Evolutionary conservation across 2,329 filamentous ascomycete species (phyloP).

Genomic region (Paecilomyces sp.): DNA sequence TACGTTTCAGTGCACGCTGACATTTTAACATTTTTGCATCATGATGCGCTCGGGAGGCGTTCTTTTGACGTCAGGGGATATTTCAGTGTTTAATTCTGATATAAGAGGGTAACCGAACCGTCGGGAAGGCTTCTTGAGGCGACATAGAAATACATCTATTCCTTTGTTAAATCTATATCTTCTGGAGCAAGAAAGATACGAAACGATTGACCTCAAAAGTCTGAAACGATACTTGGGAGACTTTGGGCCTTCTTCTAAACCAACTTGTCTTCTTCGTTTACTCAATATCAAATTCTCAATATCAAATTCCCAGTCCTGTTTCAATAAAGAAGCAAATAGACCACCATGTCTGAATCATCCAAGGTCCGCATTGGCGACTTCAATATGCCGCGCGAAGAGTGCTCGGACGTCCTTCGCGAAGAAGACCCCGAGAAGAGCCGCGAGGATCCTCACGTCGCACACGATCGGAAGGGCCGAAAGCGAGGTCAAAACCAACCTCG

Average conservation of each 20-base stretch:
- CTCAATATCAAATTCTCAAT: neutral
- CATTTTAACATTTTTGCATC: neutral
- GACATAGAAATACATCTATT: neutral
- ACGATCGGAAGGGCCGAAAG: neutral
- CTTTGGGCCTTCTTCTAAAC: neutral
- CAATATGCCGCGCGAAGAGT: neutral
- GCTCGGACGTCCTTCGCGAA: neutral
- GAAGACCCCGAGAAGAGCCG: neutral
- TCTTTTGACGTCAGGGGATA: neutral
- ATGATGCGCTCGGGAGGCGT: neutral
- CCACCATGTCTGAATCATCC: neutral
- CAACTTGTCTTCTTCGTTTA: neutral
- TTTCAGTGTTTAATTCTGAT: neutral
- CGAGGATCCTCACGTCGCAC: neutral
- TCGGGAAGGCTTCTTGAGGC: neutral
- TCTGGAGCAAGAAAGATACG: neutral
- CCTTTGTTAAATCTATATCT: neutral
- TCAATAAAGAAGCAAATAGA: neutral
- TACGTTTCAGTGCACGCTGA: neutral
- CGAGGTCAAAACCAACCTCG: neutral
- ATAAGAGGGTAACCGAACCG: neutral
- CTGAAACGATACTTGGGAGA: neutral
- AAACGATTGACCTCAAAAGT: neutral
- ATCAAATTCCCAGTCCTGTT: neutral
- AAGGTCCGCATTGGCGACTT: neutral